These are phyloP conservation scores for Chaetomium cochliodes DNA, from an alignment of 495 filamentous ascomycete genomes.

Conservation along the genomic window DNA sequence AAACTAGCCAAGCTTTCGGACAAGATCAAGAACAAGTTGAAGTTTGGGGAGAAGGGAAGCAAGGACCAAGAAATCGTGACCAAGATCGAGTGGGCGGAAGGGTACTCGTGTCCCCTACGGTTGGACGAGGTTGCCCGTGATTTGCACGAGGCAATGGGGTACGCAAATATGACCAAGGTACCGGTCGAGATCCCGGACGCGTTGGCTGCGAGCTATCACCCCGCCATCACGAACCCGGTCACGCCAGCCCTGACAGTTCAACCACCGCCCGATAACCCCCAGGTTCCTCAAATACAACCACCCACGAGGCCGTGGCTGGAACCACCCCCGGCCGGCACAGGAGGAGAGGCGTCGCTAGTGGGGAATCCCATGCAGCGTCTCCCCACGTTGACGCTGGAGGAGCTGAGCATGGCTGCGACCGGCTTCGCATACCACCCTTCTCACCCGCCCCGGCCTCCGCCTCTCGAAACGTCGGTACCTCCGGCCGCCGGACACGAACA, in stretches of 20 bases:
- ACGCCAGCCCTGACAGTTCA: background rate
- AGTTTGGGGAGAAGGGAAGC: conserved; percentile 21
- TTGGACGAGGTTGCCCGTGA: conserved; percentile 27
- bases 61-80: conserved; percentile 22
- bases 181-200: conserved; percentile 31
- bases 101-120: conserved; percentile 15
- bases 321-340: no score
- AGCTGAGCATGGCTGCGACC: conserved; percentile 4
- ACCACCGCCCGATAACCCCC: background rate
- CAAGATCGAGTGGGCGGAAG: conserved; percentile 28
- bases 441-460: background rate
- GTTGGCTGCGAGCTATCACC: conserved; percentile 20
- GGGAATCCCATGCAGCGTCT: conserved; percentile 1
- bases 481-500: background rate
- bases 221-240: background rate
- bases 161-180: conserved; percentile 25
- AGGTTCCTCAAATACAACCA: background rate
- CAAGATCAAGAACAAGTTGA: conserved; percentile 15
- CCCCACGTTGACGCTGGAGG: background rate
- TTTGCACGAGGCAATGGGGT: conserved; percentile 28
- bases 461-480: background rate
- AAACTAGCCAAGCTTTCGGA: conserved; percentile 19
- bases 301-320: background rate
- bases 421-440: background rate
- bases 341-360: background rate